A percentile compares a stretch with the other conserved stretches of the same genome.
Evolutionary conservation across 768 basidiomycete genomes (phyloP).

Genomic region (Xerocomus potaroensis): DNA sequence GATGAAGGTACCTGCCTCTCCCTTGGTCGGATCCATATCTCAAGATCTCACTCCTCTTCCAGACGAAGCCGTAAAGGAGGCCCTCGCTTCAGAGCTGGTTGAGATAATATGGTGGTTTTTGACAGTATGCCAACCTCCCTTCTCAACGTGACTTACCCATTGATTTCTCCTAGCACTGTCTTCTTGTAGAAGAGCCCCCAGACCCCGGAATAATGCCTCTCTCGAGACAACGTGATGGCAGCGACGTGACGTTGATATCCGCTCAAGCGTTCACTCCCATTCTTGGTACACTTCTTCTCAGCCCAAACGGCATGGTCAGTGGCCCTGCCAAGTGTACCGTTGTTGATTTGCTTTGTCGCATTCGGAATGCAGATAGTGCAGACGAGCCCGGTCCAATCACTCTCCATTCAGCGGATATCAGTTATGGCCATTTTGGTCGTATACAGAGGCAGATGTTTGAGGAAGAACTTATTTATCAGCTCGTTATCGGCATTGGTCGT

Average conservation of each 20-base stretch:
- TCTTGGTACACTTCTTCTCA: conserved; percentile 82
- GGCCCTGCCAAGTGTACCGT: conserved; percentile 70
- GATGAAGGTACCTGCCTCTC: conserved; percentile 60
- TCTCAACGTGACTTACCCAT: conserved; percentile 5
- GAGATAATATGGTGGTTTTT: conserved; percentile 93
- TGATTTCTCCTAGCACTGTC: conserved; percentile 62
- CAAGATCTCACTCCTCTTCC: conserved; percentile 6
- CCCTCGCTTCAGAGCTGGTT: conserved; percentile 75
- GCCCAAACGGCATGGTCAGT: conserved; percentile 68
- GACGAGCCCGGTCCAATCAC: conserved; percentile 35
- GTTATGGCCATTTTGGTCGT: conserved; percentile 45
- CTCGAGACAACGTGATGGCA: conserved; percentile 11
- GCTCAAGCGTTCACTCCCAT: conserved; percentile 90
- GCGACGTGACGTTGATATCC: conserved; percentile 47
- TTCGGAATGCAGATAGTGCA: conserved; percentile 55
- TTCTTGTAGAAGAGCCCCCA: conserved; percentile 48
- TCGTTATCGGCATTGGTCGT: conserved; percentile 86
- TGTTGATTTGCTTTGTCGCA: conserved; percentile 70
- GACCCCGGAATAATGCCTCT: conserved; percentile 13
- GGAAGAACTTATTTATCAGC: conserved; percentile 76
- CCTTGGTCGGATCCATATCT: conserved; percentile 4
- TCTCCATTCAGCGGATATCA: conserved; percentile 27
- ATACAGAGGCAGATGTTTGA: conserved; percentile 65
- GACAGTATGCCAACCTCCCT: conserved; percentile 38
- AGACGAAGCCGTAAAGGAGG: conserved; percentile 89